Conservation (phyloP, 495 filamentous ascomycete species). For the Podospora appendiculata region DNA sequence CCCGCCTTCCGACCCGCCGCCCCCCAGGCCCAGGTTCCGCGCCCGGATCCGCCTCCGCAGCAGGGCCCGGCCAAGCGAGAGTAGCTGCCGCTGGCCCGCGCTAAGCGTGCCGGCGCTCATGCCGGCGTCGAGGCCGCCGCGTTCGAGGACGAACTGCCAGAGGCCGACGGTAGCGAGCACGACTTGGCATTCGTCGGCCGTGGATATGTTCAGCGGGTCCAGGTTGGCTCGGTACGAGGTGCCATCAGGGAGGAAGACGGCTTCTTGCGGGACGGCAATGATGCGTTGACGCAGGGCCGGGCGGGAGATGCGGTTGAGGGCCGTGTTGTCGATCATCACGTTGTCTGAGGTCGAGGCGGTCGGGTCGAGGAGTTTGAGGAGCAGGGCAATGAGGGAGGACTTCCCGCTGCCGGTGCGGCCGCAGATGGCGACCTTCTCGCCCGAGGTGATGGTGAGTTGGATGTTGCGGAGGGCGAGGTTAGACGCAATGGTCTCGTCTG, state of each 20-base stretch:
- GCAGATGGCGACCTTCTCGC: conserved; percentile 4
- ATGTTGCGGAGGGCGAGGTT: neutral
- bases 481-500: neutral
- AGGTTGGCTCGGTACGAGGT: conserved; percentile 35
- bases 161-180: conserved; percentile 45
- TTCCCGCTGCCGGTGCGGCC: conserved; percentile 48
- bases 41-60: conserved; percentile 29
- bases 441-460: neutral
- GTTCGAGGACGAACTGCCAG: conserved; percentile 38
- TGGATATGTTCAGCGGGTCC: conserved; percentile 25
- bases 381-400: conserved; percentile 69
- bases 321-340: conserved; percentile 14
- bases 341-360: conserved; percentile 46
- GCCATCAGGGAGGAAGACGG: conserved; percentile 46
- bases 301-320: conserved; percentile 10
- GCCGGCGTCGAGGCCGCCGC: conserved; percentile 43
- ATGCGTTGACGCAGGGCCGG: conserved; percentile 11
- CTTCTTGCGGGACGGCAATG: conserved; percentile 44
- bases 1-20: conserved; percentile 12
- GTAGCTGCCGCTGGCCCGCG: conserved; percentile 57
- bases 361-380: conserved; percentile 89
- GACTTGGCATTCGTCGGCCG: conserved; percentile 32
- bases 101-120: conserved; percentile 46
- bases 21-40: conserved; percentile 5
- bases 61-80: conserved; percentile 56